Evolutionary conservation across 73 alveolate species (phyloP).

Genomic region (Tetrahymena elliotti): DNA sequence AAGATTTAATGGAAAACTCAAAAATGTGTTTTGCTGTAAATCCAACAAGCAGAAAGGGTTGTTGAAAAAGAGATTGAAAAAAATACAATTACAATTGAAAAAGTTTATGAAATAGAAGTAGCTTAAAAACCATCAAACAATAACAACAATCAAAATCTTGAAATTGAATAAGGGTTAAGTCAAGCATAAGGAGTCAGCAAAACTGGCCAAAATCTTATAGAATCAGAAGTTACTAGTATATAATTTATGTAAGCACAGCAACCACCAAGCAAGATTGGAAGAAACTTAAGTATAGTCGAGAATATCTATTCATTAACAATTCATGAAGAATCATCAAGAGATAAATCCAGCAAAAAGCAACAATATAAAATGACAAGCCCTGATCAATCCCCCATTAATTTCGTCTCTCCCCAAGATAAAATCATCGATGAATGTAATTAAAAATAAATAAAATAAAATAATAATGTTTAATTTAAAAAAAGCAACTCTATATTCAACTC

Average conservation of each 20-base stretch:
- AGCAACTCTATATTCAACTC: neutral
- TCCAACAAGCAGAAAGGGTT: neutral
- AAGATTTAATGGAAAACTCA: neutral
- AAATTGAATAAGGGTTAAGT: neutral
- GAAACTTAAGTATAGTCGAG: neutral
- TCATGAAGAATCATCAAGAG: neutral
- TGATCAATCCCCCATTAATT: neutral
- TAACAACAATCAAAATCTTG: neutral
- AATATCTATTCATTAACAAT: neutral
- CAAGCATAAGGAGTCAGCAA: neutral
- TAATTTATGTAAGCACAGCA: neutral
- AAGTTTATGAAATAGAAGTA: neutral
- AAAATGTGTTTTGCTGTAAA: neutral
- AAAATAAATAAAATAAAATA: neutral
- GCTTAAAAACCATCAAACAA: neutral
- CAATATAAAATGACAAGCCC: neutral
- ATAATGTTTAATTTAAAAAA: neutral
- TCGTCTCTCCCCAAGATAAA: neutral
- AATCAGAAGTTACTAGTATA: neutral
- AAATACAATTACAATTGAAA: neutral
- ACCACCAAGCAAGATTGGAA: neutral
- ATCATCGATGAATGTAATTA: neutral
- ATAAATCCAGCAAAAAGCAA: neutral
- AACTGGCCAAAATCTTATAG: neutral
- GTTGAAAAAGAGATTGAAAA: neutral